Evolutionary conservation across 2,329 filamentous ascomycete species (phyloP).

Genomic region (Phaeosphaeria sp.): DNA sequence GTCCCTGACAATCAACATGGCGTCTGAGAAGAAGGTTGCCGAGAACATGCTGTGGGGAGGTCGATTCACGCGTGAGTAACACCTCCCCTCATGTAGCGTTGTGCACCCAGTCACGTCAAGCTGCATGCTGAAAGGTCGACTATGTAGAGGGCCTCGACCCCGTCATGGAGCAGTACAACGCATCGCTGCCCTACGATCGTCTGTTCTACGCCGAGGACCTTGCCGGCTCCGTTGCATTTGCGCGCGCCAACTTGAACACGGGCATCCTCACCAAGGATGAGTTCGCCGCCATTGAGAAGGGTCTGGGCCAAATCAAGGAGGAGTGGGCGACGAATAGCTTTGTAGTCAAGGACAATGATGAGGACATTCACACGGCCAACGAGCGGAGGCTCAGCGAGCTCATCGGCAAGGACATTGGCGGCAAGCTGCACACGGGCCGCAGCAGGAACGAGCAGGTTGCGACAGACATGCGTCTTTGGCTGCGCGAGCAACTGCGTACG

Average conservation of each 20-base stretch:
- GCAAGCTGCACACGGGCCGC: conserved; percentile 87
- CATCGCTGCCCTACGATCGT: conserved; percentile 79
- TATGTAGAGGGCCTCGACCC: conserved; percentile 76
- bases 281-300: conserved; percentile 75
- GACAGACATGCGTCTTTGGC: conserved; percentile 89
- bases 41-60: conserved; percentile 50
- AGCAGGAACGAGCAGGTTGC: conserved; percentile 91
- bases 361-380: conserved; percentile 64
- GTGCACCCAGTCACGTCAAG: not conserved
- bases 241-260: conserved; percentile 76
- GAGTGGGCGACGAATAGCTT: conserved; percentile 57
- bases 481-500: conserved; percentile 73
- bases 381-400: conserved; percentile 71
- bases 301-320: conserved; percentile 65
- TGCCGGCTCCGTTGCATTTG: conserved; percentile 79
- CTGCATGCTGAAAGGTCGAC: conserved; percentile 16
- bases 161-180: conserved; percentile 86
- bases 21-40: conserved; percentile 44
- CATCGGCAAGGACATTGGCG: conserved; percentile 82
- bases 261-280: conserved; percentile 77
- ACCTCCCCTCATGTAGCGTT: conserved; percentile 3
- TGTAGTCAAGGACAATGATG: conserved; percentile 57
- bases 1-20: conserved; percentile 27
- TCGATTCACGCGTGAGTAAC: conserved; percentile 40
- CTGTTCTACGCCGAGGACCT: conserved; percentile 82